Evolutionary conservation across 164 flowering plant genomes (phyloP), one percentile per base, ranked within the genome.

Genomic region (Piper longum): DNA sequence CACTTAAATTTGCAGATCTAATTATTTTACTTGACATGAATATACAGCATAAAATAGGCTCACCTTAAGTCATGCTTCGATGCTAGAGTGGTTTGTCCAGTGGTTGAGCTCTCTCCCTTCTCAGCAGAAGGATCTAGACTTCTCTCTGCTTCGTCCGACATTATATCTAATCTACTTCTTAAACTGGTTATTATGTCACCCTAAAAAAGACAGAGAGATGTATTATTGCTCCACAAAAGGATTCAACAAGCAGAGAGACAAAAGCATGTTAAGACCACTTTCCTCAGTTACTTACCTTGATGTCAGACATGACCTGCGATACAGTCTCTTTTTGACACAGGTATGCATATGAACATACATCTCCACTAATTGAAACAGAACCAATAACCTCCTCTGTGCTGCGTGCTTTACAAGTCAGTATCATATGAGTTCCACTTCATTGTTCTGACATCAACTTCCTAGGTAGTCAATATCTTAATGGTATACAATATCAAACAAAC

Each of bases 161-260:
- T 77, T 18, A 92, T 81, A 67, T 85, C 95, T 58, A 92, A 70
- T 73, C 96, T 86, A 75, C 91, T 89, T 62, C 71, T 79, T 80
- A 92, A 72, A 69, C 96, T 89, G 73, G 52, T 66, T 61, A 81
- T 84, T 44, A 92, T 86, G 73, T 92, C 96, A 59, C 66, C 87
- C 96, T 91, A 70, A 60, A 66, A 16, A 66, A 39, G 73, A 42
- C 62, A 59, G 52, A 72, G 54, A 7, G 36, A 18, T 3, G 8
- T n/a, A 57, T 17, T 57, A 19, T 18, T 57, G 59, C 17, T 57
- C 39, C 5, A 57, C 39, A 9, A 36, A 57, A 41, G 36, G 16
- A 57, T 57, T 18, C 16, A 9, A 7, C 0, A 18, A 4, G 16
- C 14, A 57, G 41, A 36, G 62, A 69, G 16, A 59, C 16, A 18